Evolutionary conservation across 1,284 basidiomycete genomes (phyloP).

Genomic region (Melampsora larici-populina): DNA sequence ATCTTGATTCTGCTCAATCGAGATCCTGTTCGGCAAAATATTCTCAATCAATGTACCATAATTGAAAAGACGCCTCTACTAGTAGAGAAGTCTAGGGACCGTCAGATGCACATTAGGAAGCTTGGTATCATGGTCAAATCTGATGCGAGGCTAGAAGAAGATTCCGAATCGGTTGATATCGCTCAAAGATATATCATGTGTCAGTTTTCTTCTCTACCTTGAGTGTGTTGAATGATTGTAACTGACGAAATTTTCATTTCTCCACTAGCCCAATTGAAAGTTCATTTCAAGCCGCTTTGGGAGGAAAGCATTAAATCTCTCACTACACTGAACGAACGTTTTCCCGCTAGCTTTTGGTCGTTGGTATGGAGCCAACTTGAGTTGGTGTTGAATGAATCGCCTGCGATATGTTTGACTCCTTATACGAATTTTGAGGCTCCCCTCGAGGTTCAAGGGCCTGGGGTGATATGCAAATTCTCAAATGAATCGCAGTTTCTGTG

Average conservation of each 20-base stretch:
- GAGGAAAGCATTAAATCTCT: constrained; percentile 71
- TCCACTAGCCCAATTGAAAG: constrained; percentile 71
- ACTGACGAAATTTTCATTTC: constrained; percentile 19
- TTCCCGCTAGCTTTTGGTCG: constrained; percentile 69
- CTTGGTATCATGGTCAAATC: constrained; percentile 49
- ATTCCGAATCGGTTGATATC: constrained; percentile 45
- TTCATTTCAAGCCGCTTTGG: constrained; percentile 85
- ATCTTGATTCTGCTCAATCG: constrained; percentile 51
- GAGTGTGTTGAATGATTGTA: constrained; percentile 16
- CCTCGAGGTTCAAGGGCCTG: constrained; percentile 13
- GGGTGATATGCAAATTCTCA: constrained; percentile 13
- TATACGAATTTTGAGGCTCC: constrained; percentile 60
- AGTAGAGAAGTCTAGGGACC: constrained; percentile 73
- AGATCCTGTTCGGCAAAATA: constrained; percentile 25
- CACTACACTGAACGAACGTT: constrained; percentile 61
- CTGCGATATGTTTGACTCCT: constrained; percentile 18
- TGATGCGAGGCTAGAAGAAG: constrained; percentile 45
- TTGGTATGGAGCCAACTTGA: constrained; percentile 58
- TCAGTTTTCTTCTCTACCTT: constrained; percentile 53
- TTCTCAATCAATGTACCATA: constrained; percentile 48
- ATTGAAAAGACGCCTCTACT: constrained; percentile 49
- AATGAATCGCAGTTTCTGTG: constrained; percentile 37
- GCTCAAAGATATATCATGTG: constrained; percentile 56
- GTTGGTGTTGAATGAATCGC: constrained; percentile 7
- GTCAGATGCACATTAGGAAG: constrained; percentile 65